Percentiles rank a stretch among this genome's conserved stretches.
Conservation (phyloP, 805 yeast species). For the Grigorovia humatica region DNA sequence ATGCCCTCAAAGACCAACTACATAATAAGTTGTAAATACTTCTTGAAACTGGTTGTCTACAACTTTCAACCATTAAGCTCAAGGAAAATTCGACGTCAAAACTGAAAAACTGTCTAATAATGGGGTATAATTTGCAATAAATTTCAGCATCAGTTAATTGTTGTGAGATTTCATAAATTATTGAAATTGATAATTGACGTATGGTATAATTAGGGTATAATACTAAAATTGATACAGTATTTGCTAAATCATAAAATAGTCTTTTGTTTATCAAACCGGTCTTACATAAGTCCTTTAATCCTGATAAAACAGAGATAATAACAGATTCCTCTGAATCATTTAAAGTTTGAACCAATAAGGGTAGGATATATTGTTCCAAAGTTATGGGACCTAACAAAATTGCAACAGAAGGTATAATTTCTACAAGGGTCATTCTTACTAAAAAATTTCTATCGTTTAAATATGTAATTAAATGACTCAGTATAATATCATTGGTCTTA, state of each 20-base stretch:
- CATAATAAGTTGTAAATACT: conserved; percentile 53
- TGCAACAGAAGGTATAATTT: conserved; percentile 61
- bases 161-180: conserved; percentile 52
- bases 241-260: conserved; percentile 45
- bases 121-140: conserved; percentile 75
- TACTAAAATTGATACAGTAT: conserved; percentile 43
- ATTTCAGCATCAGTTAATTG: conserved; percentile 66
- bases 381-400: conserved; percentile 73
- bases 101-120: conserved; percentile 62
- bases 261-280: conserved; percentile 45
- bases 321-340: conserved; percentile 79
- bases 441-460: conserved; percentile 67
- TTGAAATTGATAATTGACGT: conserved; percentile 52
- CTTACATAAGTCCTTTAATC: conserved; percentile 44
- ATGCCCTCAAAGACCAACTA: conserved; percentile 61
- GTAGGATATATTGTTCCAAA: conserved; percentile 79
- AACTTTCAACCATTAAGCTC: conserved; percentile 54
- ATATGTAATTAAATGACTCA: conserved; percentile 87
- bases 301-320: conserved; percentile 54
- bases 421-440: conserved; percentile 60
- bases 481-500: conserved; percentile 74
- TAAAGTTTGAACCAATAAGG: conserved; percentile 72
- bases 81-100: conserved; percentile 68
- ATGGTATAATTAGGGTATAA: conserved; percentile 87
- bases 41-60: conserved; percentile 57